A percentile compares a stretch with the other conserved stretches of the same genome.
These are phyloP conservation scores for Amaranthus palmeri DNA, from an alignment of 148 eudicot genomes.

Conservation along the genomic window DNA sequence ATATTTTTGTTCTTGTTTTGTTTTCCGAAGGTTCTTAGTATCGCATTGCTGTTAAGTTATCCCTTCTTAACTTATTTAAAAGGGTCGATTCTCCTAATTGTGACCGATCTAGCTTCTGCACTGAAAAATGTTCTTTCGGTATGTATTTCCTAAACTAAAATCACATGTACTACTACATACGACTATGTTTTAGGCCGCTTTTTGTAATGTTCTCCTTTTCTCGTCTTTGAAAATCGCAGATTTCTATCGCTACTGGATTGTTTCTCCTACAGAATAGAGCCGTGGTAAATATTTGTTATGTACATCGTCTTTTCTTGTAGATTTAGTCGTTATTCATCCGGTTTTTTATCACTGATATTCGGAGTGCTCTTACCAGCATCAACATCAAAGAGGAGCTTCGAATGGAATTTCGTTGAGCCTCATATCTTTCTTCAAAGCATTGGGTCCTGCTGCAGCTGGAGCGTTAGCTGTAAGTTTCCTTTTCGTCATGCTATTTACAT, in stretches of 20 bases:
- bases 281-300: conserved; percentile 32
- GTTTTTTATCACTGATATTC: not conserved
- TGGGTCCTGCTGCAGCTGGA: too few species aligned
- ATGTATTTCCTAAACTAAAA: conserved; percentile 4
- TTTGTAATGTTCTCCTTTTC: not conserved
- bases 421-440: too few species aligned
- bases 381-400: not conserved
- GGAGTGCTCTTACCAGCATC: conserved; percentile 30
- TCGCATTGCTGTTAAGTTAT: conserved; percentile 34
- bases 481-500: too few species aligned
- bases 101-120: conserved; percentile 32
- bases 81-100: conserved; percentile 27
- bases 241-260: conserved; percentile 37
- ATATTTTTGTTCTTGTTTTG: conserved; percentile 15
- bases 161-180: not conserved
- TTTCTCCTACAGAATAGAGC: conserved; percentile 44
- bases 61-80: conserved; percentile 31
- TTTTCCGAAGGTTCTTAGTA: conserved; percentile 30
- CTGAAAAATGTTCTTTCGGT: conserved; percentile 40
- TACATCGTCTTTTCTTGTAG: not conserved
- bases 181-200: not conserved
- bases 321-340: not conserved
- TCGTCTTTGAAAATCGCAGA: conserved; percentile 11
- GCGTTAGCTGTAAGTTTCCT: too few species aligned
- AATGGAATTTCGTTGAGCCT: too few species aligned